Percentiles rank a stretch among this genome's conserved stretches.
Conservation (phyloP, 192 early-diverging fungal species). For the Gamsiella multidivaricata region DNA sequence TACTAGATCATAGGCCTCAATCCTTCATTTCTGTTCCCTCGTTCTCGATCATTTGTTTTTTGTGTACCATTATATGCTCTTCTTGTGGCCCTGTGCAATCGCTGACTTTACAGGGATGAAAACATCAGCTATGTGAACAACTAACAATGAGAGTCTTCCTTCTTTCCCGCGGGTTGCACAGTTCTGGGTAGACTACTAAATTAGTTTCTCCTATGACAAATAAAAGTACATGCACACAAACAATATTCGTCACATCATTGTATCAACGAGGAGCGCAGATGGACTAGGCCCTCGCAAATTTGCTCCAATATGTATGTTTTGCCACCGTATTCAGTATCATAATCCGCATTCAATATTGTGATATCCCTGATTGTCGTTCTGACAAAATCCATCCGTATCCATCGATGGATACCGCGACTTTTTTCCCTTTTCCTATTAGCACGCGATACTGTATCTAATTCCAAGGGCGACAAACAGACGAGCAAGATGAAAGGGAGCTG, state of each 20-base stretch:
- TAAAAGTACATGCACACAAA: background rate
- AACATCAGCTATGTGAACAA: background rate
- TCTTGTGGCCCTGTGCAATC: too few species aligned
- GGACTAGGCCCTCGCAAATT: slow-evolving; percentile 8
- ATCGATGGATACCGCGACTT: background rate
- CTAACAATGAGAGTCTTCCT: slow-evolving; percentile 5
- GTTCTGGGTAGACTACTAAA: background rate
- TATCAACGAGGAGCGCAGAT: background rate
- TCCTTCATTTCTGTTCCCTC: too few species aligned
- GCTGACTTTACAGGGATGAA: background rate
- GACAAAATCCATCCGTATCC: background rate
- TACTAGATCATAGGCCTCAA: too few species aligned
- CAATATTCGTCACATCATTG: background rate
- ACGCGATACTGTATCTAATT: background rate
- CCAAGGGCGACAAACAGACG: background rate
- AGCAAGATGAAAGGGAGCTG: background rate
- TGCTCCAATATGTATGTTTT: background rate
- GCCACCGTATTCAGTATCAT: slow-evolving; percentile 6
- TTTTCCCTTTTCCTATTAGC: background rate
- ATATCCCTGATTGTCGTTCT: background rate
- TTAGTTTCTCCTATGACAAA: background rate
- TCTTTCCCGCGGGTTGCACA: slow-evolving; percentile 36
- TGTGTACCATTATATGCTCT: too few species aligned
- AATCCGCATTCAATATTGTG: background rate
- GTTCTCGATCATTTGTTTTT: too few species aligned